Conservation (phyloP, 2,329 filamentous ascomycete species). For the Exophiala calicioides region DNA sequence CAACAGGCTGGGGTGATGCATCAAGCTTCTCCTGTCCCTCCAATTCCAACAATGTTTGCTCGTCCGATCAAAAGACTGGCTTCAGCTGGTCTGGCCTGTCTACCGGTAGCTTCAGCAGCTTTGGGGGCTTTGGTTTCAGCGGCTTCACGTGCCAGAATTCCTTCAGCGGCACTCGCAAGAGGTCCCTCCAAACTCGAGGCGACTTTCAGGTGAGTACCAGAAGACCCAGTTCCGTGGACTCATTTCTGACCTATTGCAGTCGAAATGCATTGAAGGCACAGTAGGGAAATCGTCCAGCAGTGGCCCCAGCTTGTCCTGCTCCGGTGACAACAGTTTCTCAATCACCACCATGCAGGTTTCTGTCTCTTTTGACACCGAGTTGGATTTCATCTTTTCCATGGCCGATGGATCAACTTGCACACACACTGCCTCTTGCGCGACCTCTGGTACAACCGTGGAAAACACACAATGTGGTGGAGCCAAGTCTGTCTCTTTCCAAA, state of each 20-base stretch:
- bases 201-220: slow-evolving; percentile 26
- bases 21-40: slow-evolving; percentile 65
- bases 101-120: slow-evolving; percentile 63
- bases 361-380: slow-evolving; percentile 71
- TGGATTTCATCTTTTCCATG: slow-evolving; percentile 89
- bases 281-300: slow-evolving; percentile 42
- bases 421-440: slow-evolving; percentile 69
- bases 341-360: slow-evolving; percentile 72
- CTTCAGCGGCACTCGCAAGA: slow-evolving; percentile 56
- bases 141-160: slow-evolving; percentile 70
- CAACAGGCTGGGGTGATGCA: slow-evolving; percentile 51
- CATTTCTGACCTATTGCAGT: slow-evolving; percentile 51
- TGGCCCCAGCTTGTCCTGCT: slow-evolving; percentile 62
- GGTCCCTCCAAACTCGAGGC: slow-evolving; percentile 48
- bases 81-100: slow-evolving; percentile 70
- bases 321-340: slow-evolving; percentile 65
- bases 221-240: neutral
- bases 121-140: slow-evolving; percentile 71
- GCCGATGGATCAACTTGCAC: slow-evolving; percentile 79
- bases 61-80: slow-evolving; percentile 65
- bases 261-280: slow-evolving; percentile 62
- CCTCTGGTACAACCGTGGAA: slow-evolving; percentile 67
- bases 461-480: slow-evolving; percentile 95
- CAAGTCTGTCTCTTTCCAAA: slow-evolving; percentile 70
- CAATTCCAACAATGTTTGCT: slow-evolving; percentile 78